A percentile compares a stretch with the other conserved stretches of the same genome.
Evolutionary conservation across 179 eudicot species (phyloP).

Genomic region (Gypsophila paniculata): DNA sequence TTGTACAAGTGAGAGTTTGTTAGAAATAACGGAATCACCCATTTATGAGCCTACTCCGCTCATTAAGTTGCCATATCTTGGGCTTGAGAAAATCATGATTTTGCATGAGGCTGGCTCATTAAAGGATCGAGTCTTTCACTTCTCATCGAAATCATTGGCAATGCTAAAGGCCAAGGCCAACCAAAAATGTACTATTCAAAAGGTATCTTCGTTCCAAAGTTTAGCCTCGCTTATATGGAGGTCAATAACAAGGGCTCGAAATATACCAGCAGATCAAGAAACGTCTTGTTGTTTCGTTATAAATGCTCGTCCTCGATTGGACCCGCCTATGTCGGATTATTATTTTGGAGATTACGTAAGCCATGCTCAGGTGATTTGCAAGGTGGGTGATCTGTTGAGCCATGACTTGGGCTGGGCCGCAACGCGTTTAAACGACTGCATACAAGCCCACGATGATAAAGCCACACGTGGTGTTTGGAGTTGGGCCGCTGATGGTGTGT

Average conservation of each 20-base stretch:
- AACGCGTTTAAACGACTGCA: too few species aligned
- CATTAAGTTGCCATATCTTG: slow-evolving; percentile 19
- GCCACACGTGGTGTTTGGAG: too few species aligned
- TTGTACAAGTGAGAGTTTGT: too few species aligned
- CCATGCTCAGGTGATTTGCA: too few species aligned
- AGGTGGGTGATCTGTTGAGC: too few species aligned
- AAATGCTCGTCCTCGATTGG: background rate
- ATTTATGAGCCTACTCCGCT: background rate
- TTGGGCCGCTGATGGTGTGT: too few species aligned
- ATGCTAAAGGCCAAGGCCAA: slow-evolving; percentile 30
- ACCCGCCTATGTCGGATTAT: slow-evolving; percentile 3
- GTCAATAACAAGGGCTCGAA: background rate
- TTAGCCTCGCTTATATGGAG: background rate
- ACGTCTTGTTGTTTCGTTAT: background rate
- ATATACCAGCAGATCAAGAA: background rate
- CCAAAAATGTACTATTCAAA: background rate
- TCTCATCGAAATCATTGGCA: slow-evolving; percentile 8
- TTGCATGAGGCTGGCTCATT: background rate
- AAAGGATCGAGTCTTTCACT: slow-evolving; percentile 22
- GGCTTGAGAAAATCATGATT: slow-evolving; percentile 8
- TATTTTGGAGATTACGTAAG: slow-evolving; percentile 3
- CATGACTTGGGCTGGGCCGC: too few species aligned
- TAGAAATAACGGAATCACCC: too few species aligned
- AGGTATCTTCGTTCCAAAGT: slow-evolving; percentile 12
- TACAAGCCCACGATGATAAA: too few species aligned